Percentiles rank a stretch among this genome's conserved stretches.
Conservation (phyloP, 768 basidiomycete species). For the Hypholoma fasciculare region DNA sequence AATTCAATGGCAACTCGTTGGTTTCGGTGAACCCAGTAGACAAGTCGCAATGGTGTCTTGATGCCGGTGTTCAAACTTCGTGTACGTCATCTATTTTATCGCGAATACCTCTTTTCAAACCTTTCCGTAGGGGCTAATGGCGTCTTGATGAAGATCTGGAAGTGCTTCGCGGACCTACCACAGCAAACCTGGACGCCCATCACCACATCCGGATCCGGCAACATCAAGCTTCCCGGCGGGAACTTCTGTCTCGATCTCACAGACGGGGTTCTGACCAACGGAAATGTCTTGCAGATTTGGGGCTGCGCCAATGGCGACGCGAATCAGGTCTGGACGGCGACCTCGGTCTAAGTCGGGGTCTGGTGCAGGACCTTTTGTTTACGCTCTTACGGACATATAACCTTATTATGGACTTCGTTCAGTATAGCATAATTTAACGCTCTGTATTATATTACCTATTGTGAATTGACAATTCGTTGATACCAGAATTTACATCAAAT, state of each 20-base stretch:
- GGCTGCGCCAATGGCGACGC: neutral
- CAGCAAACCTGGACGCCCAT: constrained; percentile 9
- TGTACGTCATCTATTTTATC: neutral
- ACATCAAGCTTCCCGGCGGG: neutral
- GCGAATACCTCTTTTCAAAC: neutral
- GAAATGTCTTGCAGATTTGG: constrained; percentile 6
- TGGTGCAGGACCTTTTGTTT: too few relatives aligned
- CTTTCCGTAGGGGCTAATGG: constrained; percentile 3
- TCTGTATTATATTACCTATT: too few relatives aligned
- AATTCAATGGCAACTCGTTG: constrained; percentile 1
- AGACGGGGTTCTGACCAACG: constrained; percentile 2
- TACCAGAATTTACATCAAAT: too few relatives aligned
- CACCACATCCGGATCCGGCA: neutral
- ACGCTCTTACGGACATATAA: too few relatives aligned
- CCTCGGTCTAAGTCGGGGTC: neutral
- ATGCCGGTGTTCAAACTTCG: neutral
- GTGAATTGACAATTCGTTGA: too few relatives aligned
- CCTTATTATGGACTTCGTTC: too few relatives aligned
- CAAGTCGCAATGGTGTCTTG: constrained; percentile 9
- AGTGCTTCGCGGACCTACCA: constrained; percentile 3
- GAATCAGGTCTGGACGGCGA: constrained; percentile 7
- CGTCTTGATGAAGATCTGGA: constrained; percentile 11
- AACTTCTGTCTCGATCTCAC: constrained; percentile 5
- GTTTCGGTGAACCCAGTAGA: constrained; percentile 5
- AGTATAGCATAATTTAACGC: too few relatives aligned